Evolutionary conservation across 2,329 filamentous ascomycete species (phyloP).

Genomic region (Emmonsiellopsis sp.): DNA sequence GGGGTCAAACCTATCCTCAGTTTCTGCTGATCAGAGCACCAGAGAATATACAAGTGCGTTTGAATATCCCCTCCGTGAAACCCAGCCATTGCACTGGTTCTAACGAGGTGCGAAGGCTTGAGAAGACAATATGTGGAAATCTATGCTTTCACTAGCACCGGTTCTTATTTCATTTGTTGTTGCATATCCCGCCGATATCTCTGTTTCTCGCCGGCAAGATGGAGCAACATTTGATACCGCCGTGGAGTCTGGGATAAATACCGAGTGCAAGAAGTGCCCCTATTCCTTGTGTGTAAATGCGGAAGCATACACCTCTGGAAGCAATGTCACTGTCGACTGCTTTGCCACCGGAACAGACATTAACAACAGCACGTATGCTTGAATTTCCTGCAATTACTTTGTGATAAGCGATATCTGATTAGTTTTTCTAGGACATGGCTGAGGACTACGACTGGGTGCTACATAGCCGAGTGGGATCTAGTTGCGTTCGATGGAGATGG

Average conservation of each 20-base stretch:
- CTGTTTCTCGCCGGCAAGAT: neutral
- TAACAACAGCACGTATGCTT: neutral
- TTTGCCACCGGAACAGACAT: neutral
- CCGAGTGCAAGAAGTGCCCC: neutral
- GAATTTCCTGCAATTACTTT: neutral
- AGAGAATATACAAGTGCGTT: no score
- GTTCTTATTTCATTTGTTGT: neutral
- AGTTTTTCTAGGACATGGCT: neutral
- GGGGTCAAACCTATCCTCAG: no score
- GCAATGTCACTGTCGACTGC: neutral
- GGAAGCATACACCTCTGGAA: neutral
- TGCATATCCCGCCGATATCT: neutral
- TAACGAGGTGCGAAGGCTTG: no score
- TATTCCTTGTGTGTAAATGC: neutral
- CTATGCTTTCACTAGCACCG: neutral
- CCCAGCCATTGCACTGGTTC: no score
- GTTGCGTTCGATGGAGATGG: neutral
- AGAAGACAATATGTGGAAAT: neutral
- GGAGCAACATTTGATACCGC: neutral
- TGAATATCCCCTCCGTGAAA: no score
- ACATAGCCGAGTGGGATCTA: neutral
- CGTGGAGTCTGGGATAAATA: neutral
- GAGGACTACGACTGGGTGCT: neutral
- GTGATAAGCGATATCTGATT: neutral
- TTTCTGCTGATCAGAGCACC: no score